Evolutionary conservation across 208 protist species (phyloP), one percentile per base, ranked within the genome.

Genomic region (Histomonas meleagridis): DNA sequence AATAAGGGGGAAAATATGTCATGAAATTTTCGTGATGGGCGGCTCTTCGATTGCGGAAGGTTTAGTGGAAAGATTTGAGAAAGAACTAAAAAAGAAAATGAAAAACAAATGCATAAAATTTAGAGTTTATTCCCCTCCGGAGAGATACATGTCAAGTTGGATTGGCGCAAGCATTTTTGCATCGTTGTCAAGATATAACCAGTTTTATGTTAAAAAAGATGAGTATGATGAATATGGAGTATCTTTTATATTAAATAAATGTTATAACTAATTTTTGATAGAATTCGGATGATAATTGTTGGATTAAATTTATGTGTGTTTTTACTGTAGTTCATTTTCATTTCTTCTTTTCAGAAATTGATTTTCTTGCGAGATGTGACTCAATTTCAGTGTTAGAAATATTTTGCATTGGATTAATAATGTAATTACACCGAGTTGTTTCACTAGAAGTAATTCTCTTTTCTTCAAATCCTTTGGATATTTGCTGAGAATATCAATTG

Each of bases 61-160:
- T 96, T 96, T n/a, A n/a, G n/a, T n/a, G n/a, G 97, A 99, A 92
- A 96, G 98, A 93, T 95, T 99, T 91, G 93, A 96, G 62, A 98
- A 98, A 94, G 92, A 93, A 93, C 92, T 92, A 1, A 53, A 92
- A 14, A 95, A 95, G 92, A 94, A 92, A 90, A 91, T 96, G 46
- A 95, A 95, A 91, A n/a, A n/a, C n/a, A n/a, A n/a, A n/a, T n/a
- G n/a, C n/a, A n/a, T n/a, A n/a, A n/a, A n/a, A n/a, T n/a, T n/a
- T n/a, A 35, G n/a, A 46, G 92, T 95, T 55, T 55, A 93, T 81
- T 43, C 81, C 14, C 93, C 94, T 21, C 62, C 91, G 26, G 97
- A 99, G 94, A 94, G 97, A 23, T 96, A 95, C 48, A 95, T 94
- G 55, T 97, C 79, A 95, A 96, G 94, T 32, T 94, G 93, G 93